Percentiles rank a stretch among this genome's conserved stretches.
phyloP scores from a whole-genome alignment of 176 grass and related monocot genomes.

The Zoysia japonica region DNA sequence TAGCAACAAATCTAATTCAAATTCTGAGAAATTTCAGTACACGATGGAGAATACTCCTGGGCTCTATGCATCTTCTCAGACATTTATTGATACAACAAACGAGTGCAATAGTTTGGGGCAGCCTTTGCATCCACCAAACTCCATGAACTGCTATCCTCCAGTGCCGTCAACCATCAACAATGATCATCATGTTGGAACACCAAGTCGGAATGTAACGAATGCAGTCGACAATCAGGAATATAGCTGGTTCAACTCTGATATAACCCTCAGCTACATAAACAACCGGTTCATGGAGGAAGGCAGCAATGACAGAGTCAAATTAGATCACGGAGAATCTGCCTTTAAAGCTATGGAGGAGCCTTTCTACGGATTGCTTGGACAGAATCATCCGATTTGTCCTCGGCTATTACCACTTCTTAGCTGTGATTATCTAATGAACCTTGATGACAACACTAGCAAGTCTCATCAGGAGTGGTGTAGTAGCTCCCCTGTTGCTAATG shows the following conservation, averaged over 20 bases:
- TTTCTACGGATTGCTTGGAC: no score
- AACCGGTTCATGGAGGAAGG: no score
- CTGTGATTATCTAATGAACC: constrained; percentile 21
- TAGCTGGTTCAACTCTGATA: neutral
- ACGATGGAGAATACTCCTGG: constrained; percentile 13
- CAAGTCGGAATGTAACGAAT: neutral
- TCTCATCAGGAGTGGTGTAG: constrained; percentile 25
- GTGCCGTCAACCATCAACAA: neutral
- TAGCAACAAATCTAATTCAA: neutral
- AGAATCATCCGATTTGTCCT: neutral
- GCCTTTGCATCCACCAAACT: constrained; percentile 17
- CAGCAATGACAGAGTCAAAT: no score
- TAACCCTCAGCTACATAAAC: no score
- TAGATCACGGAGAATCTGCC: no score
- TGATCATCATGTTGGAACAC: neutral
- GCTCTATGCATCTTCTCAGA: neutral
- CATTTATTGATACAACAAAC: neutral
- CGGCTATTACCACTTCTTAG: constrained; percentile 11
- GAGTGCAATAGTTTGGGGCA: constrained; percentile 6
- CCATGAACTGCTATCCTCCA: constrained; percentile 12
- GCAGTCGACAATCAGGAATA: neutral
- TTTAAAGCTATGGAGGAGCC: no score
- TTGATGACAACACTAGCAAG: constrained; percentile 16
- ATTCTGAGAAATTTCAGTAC: neutral
- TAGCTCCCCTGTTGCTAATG: constrained; percentile 33